Conservation (phyloP, 2,329 filamentous ascomycete species). For the Aspergillus neoniger region DNA sequence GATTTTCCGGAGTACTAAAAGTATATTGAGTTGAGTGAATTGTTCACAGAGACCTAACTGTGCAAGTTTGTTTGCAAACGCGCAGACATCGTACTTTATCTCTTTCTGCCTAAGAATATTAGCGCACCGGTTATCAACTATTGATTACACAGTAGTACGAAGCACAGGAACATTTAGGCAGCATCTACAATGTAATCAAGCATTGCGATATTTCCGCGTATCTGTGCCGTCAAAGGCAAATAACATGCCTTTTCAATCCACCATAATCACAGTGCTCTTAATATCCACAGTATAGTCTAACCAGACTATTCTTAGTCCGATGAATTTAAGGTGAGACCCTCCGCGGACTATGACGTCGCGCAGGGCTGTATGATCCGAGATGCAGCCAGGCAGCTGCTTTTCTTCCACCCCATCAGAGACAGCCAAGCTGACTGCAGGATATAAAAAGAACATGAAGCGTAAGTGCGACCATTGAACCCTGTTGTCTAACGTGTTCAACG, state of each 20-base stretch:
- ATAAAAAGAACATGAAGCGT: slow-evolving; percentile 16
- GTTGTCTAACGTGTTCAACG: background rate
- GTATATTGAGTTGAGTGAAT: too few relatives aligned
- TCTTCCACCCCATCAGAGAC: slow-evolving; percentile 4
- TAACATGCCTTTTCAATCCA: background rate
- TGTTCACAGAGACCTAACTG: too few relatives aligned
- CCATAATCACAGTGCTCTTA: background rate
- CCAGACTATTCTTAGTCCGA: background rate
- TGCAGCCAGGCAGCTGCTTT: background rate
- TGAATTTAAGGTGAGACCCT: background rate
- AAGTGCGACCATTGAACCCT: background rate
- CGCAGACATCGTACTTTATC: too few relatives aligned
- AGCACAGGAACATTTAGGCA: background rate
- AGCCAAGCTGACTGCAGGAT: slow-evolving; percentile 2
- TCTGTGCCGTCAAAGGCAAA: background rate
- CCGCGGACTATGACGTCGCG: background rate
- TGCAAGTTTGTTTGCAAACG: too few relatives aligned
- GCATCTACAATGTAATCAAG: background rate
- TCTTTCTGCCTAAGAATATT: too few relatives aligned
- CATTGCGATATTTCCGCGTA: background rate
- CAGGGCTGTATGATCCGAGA: background rate
- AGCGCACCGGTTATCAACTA: too few relatives aligned
- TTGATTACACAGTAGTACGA: background rate
- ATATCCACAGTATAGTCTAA: background rate
- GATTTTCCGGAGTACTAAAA: too few relatives aligned